Evolutionary conservation across 2,329 filamentous ascomycete species (phyloP), one percentile per base, ranked within the genome.

Genomic region (Keithomyces neogunnii): DNA sequence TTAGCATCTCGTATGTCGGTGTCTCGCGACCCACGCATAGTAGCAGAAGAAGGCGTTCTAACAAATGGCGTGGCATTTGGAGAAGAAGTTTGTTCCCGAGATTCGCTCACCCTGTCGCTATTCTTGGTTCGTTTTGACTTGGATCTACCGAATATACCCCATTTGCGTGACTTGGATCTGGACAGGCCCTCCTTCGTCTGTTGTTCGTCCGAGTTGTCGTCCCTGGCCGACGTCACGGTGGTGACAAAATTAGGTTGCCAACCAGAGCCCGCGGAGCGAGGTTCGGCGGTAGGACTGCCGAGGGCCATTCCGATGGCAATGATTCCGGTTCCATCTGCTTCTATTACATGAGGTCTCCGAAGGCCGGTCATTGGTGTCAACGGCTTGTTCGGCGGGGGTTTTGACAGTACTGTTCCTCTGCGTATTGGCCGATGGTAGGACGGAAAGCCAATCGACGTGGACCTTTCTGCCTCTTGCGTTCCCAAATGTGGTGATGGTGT

Each of bases 241-340:
- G 61, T 61, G 47, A 53, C 35, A 13, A 50, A 47, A 45, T 62
- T 61, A 26, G 60, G 62, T 35, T 60, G 65, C 57, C 63, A 66
- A 35, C 63, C 63, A 26, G 57, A 54, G 36, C 57, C 55, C 36
- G 49, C 51, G 49, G 50, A 50, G 35, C 56, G 53, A 35, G 69
- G 68, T 13, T 68, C 65, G 39, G 71, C 70, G n/a, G 74, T 70
- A 29, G 86, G 86, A 60, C 85, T 89, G 33, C 86, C 86, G 51
- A 89, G 69, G 1, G 86, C 86, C 75, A 90, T 84, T 8, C 87
- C 87, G 55, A 90, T 89, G 58, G 72, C 74, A 54, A 63, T 63
- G n/a, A 65, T 56, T 9, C 61, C 61, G 26, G 58, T 61, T 40
- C 61, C 57, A 10, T 56, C 47, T 13, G 50, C 47, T 2, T 73